A percentile compares a stretch with the other conserved stretches of the same genome.
These are phyloP conservation scores for Cladosporium colombiae DNA, from an alignment of 2,329 filamentous ascomycete species.

Conservation along the genomic window DNA sequence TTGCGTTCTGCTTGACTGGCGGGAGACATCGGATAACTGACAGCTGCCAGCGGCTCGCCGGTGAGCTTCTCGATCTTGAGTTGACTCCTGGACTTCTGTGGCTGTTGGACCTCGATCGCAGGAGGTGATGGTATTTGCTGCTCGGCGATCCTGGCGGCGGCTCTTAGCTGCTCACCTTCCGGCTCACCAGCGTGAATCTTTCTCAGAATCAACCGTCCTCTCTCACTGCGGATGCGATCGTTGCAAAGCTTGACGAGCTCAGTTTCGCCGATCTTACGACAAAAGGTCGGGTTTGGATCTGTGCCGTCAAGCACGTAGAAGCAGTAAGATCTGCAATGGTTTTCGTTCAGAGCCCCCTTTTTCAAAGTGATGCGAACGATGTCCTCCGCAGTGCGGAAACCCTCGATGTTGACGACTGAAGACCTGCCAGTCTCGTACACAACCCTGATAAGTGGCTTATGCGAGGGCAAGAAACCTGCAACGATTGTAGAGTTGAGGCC, in stretches of 20 bases:
- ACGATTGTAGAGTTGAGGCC: conserved; percentile 69
- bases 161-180: conserved; percentile 79
- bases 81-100: conserved; percentile 72
- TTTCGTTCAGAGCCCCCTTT: conserved; percentile 85
- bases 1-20: conserved; percentile 67
- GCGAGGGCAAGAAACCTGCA: conserved; percentile 72
- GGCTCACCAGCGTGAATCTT: conserved; percentile 93
- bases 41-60: conserved; percentile 81
- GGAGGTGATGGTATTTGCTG: conserved; percentile 64
- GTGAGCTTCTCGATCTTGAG: conserved; percentile 86
- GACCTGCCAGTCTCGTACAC: conserved; percentile 90
- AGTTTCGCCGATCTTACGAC: conserved; percentile 78
- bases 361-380: conserved; percentile 86
- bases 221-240: conserved; percentile 78
- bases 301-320: conserved; percentile 90
- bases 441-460: conserved; percentile 87
- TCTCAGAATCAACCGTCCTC: conserved; percentile 85
- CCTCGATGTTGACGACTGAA: conserved; percentile 90
- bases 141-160: conserved; percentile 83
- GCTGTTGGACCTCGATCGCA: conserved; percentile 61
- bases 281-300: conserved; percentile 78
- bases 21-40: conserved; percentile 85
- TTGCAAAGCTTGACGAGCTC: conserved; percentile 91
- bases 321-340: conserved; percentile 92
- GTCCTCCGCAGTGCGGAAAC: conserved; percentile 88